Percentiles rank a stretch among this genome's conserved stretches.
Conservation (phyloP, 257 asterid genomes). For the Solanum medicagineum region DNA sequence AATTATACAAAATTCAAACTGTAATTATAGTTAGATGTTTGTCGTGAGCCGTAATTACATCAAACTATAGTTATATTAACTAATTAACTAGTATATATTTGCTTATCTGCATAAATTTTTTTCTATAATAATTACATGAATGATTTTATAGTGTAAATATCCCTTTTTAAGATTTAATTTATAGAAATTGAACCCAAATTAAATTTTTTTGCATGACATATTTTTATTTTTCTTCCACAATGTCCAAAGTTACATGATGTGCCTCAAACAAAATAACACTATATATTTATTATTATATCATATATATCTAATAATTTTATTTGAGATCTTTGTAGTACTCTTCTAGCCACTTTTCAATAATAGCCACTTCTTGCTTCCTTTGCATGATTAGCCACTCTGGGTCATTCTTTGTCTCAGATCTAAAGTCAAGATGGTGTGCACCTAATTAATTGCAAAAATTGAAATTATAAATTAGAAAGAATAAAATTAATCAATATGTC, state of each 20-base stretch:
- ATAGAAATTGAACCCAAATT: background rate
- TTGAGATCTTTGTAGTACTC: slow-evolving; percentile 37
- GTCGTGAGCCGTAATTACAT: no score
- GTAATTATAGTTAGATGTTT: no score
- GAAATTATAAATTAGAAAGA: background rate
- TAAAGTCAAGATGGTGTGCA: slow-evolving; percentile 71
- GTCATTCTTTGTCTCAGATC: slow-evolving; percentile 36
- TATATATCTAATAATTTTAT: background rate
- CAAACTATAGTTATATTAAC: no score
- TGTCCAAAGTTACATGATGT: background rate
- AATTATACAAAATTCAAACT: no score
- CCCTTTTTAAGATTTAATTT: background rate
- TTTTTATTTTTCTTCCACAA: background rate
- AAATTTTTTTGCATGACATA: background rate
- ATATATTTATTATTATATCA: background rate
- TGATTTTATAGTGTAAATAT: background rate
- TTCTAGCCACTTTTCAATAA: slow-evolving; percentile 42
- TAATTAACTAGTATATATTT: no score
- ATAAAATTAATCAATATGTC: background rate
- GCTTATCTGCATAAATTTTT: no score
- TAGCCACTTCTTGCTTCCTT: slow-evolving; percentile 47
- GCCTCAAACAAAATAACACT: background rate
- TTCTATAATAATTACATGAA: no score
- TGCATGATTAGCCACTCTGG: slow-evolving; percentile 55
- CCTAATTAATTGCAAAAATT: slow-evolving; percentile 17